Evolutionary conservation across 768 basidiomycete species (phyloP).

Genomic region (Fistulinella prunicolor): DNA sequence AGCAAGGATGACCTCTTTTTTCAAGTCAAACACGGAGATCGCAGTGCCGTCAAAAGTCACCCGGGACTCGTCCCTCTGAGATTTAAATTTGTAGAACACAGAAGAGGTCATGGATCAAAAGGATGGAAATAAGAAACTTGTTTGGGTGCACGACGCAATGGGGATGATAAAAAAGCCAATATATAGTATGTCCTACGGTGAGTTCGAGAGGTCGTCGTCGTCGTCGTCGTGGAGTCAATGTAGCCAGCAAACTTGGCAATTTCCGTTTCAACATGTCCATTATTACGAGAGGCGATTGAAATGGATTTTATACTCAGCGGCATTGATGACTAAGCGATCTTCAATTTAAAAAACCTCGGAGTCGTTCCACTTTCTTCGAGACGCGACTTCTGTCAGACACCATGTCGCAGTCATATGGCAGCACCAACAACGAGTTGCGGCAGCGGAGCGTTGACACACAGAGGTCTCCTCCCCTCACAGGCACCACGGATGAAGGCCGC

Average conservation of each 20-base stretch:
- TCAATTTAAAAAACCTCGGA: conserved; percentile 11
- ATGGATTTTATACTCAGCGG: conserved; percentile 8
- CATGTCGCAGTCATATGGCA: conserved; percentile 31
- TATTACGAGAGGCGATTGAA: conserved; percentile 24
- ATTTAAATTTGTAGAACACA: conserved; percentile 98
- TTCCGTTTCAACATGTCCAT: background rate
- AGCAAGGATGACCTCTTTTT: conserved; percentile 95
- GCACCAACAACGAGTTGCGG: conserved; percentile 25
- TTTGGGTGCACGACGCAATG: conserved; percentile 16
- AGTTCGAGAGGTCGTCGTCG: conserved; percentile 8
- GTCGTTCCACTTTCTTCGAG: conserved; percentile 10
- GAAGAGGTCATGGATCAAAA: conserved; percentile 71
- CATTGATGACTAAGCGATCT: conserved; percentile 17
- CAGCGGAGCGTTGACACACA: conserved; percentile 25
- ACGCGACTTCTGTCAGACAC: background rate
- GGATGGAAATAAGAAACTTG: conserved; percentile 8
- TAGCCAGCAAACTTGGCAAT: conserved; percentile 16
- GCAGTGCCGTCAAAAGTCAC: conserved; percentile 98
- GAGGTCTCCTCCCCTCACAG: conserved; percentile 14
- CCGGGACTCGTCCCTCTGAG: conserved; percentile 90
- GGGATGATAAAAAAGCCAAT: conserved; percentile 11
- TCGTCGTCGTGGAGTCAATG: conserved; percentile 17
- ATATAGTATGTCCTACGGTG: conserved; percentile 24
- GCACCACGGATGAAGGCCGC: conserved; percentile 66
- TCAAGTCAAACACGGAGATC: conserved; percentile 98